Percentiles rank a stretch among this genome's conserved stretches.
Evolutionary conservation across 2,329 filamentous ascomycete species (phyloP).

Genomic region (Scedosporium minutisporum): DNA sequence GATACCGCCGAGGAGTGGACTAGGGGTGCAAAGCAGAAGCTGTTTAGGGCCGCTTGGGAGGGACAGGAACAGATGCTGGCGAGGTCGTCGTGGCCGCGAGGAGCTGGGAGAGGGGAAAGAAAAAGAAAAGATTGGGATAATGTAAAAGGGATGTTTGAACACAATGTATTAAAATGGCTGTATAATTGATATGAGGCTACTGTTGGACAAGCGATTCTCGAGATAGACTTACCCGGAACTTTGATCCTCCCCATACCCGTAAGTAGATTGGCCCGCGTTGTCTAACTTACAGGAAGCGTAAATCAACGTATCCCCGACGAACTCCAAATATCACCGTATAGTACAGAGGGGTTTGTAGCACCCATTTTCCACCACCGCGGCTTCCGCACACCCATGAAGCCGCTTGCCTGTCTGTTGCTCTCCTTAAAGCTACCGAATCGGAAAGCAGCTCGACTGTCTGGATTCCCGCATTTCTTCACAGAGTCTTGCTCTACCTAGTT

Average conservation of each 20-base stretch:
- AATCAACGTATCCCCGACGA: too few relatives aligned
- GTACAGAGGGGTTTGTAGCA: too few relatives aligned
- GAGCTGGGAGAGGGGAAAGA: not conserved
- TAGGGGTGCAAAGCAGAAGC: slow-evolving; percentile 27
- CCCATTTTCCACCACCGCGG: too few relatives aligned
- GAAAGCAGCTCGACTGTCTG: too few relatives aligned
- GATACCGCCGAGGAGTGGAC: slow-evolving; percentile 30
- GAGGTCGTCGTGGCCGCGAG: not conserved
- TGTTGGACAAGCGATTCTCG: not conserved
- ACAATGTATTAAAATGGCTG: not conserved
- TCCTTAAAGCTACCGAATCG: too few relatives aligned
- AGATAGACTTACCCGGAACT: not conserved
- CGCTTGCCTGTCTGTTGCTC: too few relatives aligned
- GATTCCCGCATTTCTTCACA: not conserved
- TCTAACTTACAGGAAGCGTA: too few relatives aligned
- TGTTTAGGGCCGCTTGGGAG: not conserved
- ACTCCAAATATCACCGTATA: too few relatives aligned
- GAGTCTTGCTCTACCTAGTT: not conserved
- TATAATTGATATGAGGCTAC: not conserved
- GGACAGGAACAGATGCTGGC: not conserved
- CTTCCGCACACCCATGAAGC: too few relatives aligned
- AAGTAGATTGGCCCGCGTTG: not conserved
- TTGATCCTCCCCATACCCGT: not conserved
- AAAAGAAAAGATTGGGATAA: not conserved
- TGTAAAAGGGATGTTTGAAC: not conserved